phyloP scores from a whole-genome alignment of 495 filamentous ascomycete genomes.

The Lindgomyces ingoldianus region DNA sequence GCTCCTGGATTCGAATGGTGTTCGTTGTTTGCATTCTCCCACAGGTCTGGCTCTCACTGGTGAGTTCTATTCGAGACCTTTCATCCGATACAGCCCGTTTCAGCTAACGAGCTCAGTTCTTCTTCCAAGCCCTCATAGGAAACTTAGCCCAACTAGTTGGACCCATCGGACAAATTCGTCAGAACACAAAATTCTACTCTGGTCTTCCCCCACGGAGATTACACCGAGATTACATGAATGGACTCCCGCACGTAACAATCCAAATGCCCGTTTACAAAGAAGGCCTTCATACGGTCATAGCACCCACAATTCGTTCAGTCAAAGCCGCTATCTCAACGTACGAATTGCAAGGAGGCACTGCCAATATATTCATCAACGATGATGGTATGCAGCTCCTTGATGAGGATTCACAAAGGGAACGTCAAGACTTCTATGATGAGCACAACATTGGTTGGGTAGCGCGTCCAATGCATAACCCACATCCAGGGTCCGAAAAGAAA shows the following conservation, averaged over 20 bases:
- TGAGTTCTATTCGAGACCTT: slow-evolving; percentile 39
- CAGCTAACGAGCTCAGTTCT: slow-evolving; percentile 52
- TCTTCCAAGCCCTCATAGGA: slow-evolving; percentile 59
- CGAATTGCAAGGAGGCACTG: slow-evolving; percentile 58
- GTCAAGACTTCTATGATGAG: slow-evolving; percentile 59
- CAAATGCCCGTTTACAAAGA: slow-evolving; percentile 79
- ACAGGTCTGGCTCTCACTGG: slow-evolving; percentile 60
- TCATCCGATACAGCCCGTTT: too few species aligned
- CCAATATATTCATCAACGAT: slow-evolving; percentile 55
- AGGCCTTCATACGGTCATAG: slow-evolving; percentile 62
- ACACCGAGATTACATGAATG: slow-evolving; percentile 40
- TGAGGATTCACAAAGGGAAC: slow-evolving; percentile 55
- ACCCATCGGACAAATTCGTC: slow-evolving; percentile 56
- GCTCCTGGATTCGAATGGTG: slow-evolving; percentile 50
- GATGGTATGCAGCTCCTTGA: slow-evolving; percentile 52
- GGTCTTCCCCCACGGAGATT: slow-evolving; percentile 55
- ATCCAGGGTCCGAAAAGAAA: slow-evolving; percentile 38
- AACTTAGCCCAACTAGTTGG: slow-evolving; percentile 61
- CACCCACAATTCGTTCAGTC: slow-evolving; percentile 62
- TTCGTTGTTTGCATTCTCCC: slow-evolving; percentile 51
- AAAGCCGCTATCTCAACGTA: slow-evolving; percentile 68
- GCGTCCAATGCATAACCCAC: slow-evolving; percentile 59
- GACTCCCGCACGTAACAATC: slow-evolving; percentile 69
- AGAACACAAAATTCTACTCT: slow-evolving; percentile 64
- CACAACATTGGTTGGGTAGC: slow-evolving; percentile 48